Base-by-base conservation (phyloP, 352 stramenopile species). In the Pythium graminicola region DNA sequence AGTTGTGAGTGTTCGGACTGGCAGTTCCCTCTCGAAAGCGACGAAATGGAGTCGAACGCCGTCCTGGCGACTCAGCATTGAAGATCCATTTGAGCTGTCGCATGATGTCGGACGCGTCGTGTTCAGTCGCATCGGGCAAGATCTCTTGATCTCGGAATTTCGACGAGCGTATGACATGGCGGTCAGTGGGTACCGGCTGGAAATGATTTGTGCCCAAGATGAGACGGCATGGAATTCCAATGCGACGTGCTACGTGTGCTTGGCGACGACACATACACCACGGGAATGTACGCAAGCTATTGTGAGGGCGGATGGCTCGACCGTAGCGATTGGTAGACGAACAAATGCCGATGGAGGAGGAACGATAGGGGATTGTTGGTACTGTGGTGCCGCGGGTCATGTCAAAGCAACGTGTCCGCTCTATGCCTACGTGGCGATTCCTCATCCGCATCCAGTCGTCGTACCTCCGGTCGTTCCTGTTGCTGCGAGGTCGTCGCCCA, bases 1-100 rank as follows among this genome's bases (percentile, higher is more conserved):
- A 19, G 92, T 99, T 5, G 89, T 99, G 40, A 98, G 86, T 51
- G 73, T 99, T 13, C 83, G 95, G 9, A 77, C 73, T 14, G 93
- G 78, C 10, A 62, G 62, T 3, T 28, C 72, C 7, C 57, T 91
- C 45, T 73, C 76, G 2, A 89, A 89, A 56, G 72, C 69, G 31
- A 78, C 73, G 13, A 91, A 82, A 38, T 90, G 81, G 77, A 83
- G 69, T 27, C 74, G 83, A 16, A 54, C 72, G 0, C 67, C 81
- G 4, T 64, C 70, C 5, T 93, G 84, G 81, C 79, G 84, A 14
- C 54, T 95, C 39, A 91, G 80, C 43, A 93, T 95, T 29, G 84
- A 95, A 62, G 84, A 95, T 40, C 84, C 84, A 9, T 92, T 95
- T 48, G 84, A 95, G 51, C 52, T 88, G n/a, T 56, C 63, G 0